These are phyloP conservation scores for Meyerozyma carpophila DNA, from an alignment of 1,139 yeast genomes.

Conservation along the genomic window DNA sequence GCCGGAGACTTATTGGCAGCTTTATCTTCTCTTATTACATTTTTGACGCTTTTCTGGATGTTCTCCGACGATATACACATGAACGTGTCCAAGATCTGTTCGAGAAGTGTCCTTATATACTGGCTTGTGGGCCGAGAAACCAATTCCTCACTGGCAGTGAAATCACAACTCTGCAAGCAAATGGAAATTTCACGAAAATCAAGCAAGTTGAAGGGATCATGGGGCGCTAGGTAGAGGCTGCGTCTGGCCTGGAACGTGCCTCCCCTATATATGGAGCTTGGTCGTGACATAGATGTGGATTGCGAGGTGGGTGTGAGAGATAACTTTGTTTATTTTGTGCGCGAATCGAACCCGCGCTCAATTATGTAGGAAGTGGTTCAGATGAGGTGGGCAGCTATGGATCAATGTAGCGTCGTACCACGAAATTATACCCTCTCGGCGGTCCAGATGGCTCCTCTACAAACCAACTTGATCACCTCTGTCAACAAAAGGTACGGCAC, in stretches of 20 bases:
- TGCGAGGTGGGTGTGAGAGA: not conserved
- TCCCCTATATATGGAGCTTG: constrained; percentile 5
- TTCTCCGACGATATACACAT: constrained; percentile 35
- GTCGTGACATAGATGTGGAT: constrained; percentile 5
- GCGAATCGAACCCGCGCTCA: constrained; percentile 1
- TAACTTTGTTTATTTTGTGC: constrained; percentile 1
- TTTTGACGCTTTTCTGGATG: constrained; percentile 7
- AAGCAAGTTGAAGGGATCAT: constrained; percentile 58
- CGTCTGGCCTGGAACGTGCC: constrained; percentile 4
- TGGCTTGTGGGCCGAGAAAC: constrained; percentile 61
- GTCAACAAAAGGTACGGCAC: constrained; percentile 87
- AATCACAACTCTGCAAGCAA: constrained; percentile 60
- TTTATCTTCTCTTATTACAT: not conserved
- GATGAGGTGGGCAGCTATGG: not conserved
- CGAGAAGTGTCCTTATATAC: constrained; percentile 57
- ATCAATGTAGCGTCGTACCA: too few relatives aligned
- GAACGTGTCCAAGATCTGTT: constrained; percentile 68
- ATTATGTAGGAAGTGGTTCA: not conserved
- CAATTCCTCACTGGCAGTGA: constrained; percentile 58
- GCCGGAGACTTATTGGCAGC: not conserved
- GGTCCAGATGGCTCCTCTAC: constrained; percentile 84
- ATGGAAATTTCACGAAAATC: constrained; percentile 59
- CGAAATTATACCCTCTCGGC: constrained; percentile 66
- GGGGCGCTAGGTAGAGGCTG: constrained; percentile 4
- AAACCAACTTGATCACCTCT: constrained; percentile 77